A percentile compares a stretch with the other conserved stretches of the same genome.
These are phyloP conservation scores for Trichoderma oligosporum DNA, from an alignment of 2,329 filamentous ascomycete species.

Conservation along the genomic window DNA sequence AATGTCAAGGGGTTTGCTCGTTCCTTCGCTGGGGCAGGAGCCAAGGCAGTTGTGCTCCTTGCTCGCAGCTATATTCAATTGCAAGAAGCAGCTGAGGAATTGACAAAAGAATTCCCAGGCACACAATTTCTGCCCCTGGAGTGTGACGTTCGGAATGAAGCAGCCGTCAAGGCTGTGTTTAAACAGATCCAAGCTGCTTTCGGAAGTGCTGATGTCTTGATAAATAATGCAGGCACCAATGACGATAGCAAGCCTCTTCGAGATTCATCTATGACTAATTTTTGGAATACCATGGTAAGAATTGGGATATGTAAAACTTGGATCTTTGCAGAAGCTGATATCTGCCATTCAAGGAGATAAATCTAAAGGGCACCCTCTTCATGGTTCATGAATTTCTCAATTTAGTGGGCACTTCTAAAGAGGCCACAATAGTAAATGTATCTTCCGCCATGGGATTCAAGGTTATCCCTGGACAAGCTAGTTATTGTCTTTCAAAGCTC, in stretches of 20 bases:
- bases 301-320: too few relatives aligned
- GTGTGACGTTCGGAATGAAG: not conserved
- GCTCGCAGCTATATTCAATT: not conserved
- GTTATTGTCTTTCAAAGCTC: constrained; percentile 8
- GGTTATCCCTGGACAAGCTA: not conserved
- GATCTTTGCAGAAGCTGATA: not conserved
- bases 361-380: constrained; percentile 9
- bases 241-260: not conserved
- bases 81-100: constrained; percentile 4
- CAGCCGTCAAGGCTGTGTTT: not conserved
- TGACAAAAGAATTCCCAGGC: not conserved
- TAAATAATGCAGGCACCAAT: constrained; percentile 2
- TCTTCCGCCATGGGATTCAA: not conserved
- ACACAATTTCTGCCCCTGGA: not conserved
- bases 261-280: not conserved
- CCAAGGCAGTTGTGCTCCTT: constrained; percentile 6
- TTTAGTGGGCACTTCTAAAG: not conserved
- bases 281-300: not conserved
- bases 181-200: not conserved
- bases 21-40: constrained; percentile 5
- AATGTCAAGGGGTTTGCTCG: not conserved
- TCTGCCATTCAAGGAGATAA: not conserved
- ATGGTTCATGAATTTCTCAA: constrained; percentile 2
- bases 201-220: constrained; percentile 3
- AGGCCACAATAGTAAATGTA: constrained; percentile 6